Base-by-base conservation (phyloP, 768 basidiomycete genomes). In the Pisolithus sp. region DNA sequence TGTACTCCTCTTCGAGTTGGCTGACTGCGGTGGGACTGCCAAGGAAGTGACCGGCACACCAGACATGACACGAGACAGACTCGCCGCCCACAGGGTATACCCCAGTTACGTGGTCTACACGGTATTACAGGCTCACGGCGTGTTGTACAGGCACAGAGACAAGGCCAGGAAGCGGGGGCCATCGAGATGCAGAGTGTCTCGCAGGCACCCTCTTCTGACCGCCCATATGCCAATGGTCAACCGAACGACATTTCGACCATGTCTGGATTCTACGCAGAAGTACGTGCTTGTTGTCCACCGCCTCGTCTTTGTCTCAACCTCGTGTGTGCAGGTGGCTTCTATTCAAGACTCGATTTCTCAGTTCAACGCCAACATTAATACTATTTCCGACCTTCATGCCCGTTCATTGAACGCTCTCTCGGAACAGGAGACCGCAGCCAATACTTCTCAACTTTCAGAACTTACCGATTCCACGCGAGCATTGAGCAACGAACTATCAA, bases 1-100 rank as follows among this genome's bases (percentile, higher is more conserved):
- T n/a, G n/a, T n/a, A n/a, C 4, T 1, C 30, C 30, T 8, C 7
- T 7, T 30, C 7, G 6, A 30, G 28, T 30, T 30, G 9, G 30
- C 9, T 30, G 30, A 39, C 7, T 18, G 26, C 7, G 10, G n/a
- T n/a, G n/a, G n/a, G n/a, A n/a, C n/a, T n/a, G n/a, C n/a, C n/a
- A n/a, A n/a, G n/a, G 46, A 7, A 28, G 47, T 46, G 17, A 15
- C 13, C 5, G 13, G 46, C 38, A 40, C 26, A 24, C 20, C 44
- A n/a, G 44, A 26, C 59, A 83, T 91, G 80, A 89, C 59, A 23
- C 59, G 56, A 10, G 66, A 94, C 79, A 80, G 92, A 78, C 82
- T 94, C 57, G 90, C 88, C 61, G 88, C 86, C 53, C 81, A 86
- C 77, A 80, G 88, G 72, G 88, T 87, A 55, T 15, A 5, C 34